Conservation (phyloP, 2,329 filamentous ascomycete genomes). For the Bisporella sp. region DNA sequence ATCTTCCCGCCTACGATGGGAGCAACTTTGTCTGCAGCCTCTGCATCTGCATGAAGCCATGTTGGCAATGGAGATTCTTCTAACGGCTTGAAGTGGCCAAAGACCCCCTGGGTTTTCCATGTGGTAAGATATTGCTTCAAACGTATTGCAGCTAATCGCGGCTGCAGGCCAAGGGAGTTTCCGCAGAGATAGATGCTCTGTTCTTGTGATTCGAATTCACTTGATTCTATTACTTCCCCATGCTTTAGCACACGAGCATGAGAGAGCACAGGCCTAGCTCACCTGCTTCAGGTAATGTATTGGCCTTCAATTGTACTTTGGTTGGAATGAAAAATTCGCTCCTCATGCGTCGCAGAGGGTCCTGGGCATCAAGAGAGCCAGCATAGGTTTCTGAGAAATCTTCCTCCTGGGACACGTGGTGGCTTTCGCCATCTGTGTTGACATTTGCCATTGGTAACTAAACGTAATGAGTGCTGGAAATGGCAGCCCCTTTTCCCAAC, state of each 20-base stretch:
- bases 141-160: slow-evolving; percentile 55
- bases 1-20: slow-evolving; percentile 62
- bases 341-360: slow-evolving; percentile 54
- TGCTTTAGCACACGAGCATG: not conserved
- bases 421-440: not conserved
- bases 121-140: slow-evolving; percentile 63
- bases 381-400: slow-evolving; percentile 16
- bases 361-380: slow-evolving; percentile 47
- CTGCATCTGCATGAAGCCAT: slow-evolving; percentile 67
- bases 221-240: slow-evolving; percentile 10
- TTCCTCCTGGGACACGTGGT: not conserved
- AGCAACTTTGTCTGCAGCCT: slow-evolving; percentile 58
- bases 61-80: slow-evolving; percentile 52
- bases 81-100: slow-evolving; percentile 65
- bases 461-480: not conserved
- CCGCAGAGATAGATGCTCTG: slow-evolving; percentile 63
- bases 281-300: slow-evolving; percentile 19
- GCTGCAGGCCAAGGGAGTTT: slow-evolving; percentile 73
- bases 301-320: slow-evolving; percentile 59
- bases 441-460: not conserved
- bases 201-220: slow-evolving; percentile 16
- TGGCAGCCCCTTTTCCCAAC: no score
- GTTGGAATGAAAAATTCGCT: slow-evolving; percentile 73
- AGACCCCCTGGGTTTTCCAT: slow-evolving; percentile 72
- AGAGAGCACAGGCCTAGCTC: slow-evolving; percentile 8